Evolutionary conservation across 257 asterid species (phyloP), one percentile per base, ranked within the genome.

Genomic region (Anisodus tanguticus): DNA sequence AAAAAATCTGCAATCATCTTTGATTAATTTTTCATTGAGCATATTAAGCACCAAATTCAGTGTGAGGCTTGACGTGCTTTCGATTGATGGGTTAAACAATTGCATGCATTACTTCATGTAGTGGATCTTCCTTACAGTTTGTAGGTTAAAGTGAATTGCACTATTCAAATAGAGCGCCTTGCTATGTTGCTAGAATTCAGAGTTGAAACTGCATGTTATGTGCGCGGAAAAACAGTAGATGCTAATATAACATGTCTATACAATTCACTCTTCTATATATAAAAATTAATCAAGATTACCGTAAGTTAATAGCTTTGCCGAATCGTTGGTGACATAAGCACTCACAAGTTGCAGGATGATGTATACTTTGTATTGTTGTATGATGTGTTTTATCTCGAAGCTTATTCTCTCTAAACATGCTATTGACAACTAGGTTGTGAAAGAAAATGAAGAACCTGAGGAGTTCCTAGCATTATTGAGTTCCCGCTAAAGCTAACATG

Each of bases 391-490:
- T 31, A 47, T 81, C 16, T 13, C 35, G 59, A 81, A 57, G 81
- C 41, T 76, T n/a, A 49, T 8, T 70, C 37, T 17, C 35, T 70
- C 67, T 57, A 45, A 54, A 41, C 81, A 37, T 71, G 35, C 51
- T 8, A 4, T 43, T 35, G 41, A 67, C 35, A 53, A 55, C 55
- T 84, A 90, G 93, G 83, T 90, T 80, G 84, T 90, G 41, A 86
- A 85, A 85, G 93, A 89, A 87, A 80, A 87, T 83, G 91, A 89
- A 82, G 93, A 90, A 80, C 87, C 93, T 47, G 88, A 67, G 12
- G 93, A 90, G 80, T 88, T 90, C 82, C 89, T 85, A 6, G 70
- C 84, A 9, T 78, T 90, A 64, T 76, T 90, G 79, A 87, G 87
- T 54, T 86, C 88, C 64, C 82, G n/a, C 85, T 74, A 67, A 86